Evolutionary conservation across 306 rosid species (phyloP).

Genomic region (Begonia fuchsioides): DNA sequence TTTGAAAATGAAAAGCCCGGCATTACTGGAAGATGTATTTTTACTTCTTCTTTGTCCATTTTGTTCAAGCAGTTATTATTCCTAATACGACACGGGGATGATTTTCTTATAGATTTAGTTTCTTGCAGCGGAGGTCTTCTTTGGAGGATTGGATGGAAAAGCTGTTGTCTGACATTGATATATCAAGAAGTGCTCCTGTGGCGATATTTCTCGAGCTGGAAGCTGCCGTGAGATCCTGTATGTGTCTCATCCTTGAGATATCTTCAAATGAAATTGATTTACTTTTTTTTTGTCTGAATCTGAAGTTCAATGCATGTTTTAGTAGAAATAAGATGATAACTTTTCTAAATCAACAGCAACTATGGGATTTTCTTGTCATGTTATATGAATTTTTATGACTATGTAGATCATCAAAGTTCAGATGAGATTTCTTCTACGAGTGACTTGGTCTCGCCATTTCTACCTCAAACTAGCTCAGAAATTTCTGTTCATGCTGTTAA

Average conservation of each 20-base stretch:
- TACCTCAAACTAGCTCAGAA: conserved; percentile 27
- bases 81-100: background rate
- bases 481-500: conserved; percentile 22
- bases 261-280: background rate
- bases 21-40: conserved; percentile 62
- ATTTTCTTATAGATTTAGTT: conserved; percentile 21
- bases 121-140: conserved; percentile 59
- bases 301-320: too few species aligned
- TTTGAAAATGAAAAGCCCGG: conserved; percentile 36
- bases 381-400: conserved; percentile 16
- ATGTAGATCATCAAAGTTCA: conserved; percentile 24
- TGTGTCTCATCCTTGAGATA: conserved; percentile 21
- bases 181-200: conserved; percentile 71
- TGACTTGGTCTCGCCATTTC: conserved; percentile 20
- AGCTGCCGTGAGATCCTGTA: conserved; percentile 90
- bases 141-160: conserved; percentile 81
- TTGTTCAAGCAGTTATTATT: background rate
- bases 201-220: conserved; percentile 91
- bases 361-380: too few species aligned
- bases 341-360: too few species aligned
- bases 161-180: conserved; percentile 61
- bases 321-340: too few species aligned
- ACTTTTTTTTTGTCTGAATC: too few species aligned
- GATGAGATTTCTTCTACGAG: conserved; percentile 29
- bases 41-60: conserved; percentile 11